These are phyloP conservation scores for Lenzites betulinus DNA, from an alignment of 768 basidiomycete genomes.

Conservation along the genomic window DNA sequence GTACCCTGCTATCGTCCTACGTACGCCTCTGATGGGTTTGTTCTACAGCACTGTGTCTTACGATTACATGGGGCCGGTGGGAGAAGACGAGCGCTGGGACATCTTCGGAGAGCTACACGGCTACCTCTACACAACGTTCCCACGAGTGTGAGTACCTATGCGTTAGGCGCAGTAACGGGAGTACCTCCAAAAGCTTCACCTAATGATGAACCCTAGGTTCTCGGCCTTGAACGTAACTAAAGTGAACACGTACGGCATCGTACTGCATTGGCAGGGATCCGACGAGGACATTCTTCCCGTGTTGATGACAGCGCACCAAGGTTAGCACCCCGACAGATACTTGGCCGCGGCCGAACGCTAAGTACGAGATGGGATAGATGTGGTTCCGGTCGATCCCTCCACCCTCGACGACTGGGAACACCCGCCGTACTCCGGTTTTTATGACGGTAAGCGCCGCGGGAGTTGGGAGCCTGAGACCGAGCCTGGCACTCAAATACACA, in stretches of 20 bases:
- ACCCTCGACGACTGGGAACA: constrained; percentile 48
- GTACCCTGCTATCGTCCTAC: constrained; percentile 14
- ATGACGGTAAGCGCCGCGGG: constrained; percentile 31
- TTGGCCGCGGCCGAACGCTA: background rate
- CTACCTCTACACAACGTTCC: constrained; percentile 54
- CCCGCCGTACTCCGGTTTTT: constrained; percentile 52
- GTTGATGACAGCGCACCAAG: constrained; percentile 56
- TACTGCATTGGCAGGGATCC: constrained; percentile 61
- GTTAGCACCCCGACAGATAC: constrained; percentile 25
- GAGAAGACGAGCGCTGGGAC: constrained; percentile 48
- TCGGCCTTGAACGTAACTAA: constrained; percentile 49
- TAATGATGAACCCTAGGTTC: constrained; percentile 30
- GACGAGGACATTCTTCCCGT: constrained; percentile 52
- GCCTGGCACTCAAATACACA: background rate
- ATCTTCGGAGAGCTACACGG: constrained; percentile 37
- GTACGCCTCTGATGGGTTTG: background rate
- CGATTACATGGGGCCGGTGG: constrained; percentile 48
- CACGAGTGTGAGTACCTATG: constrained; percentile 51
- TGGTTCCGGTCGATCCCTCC: constrained; percentile 49
- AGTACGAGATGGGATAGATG: constrained; percentile 35
- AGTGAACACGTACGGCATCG: constrained; percentile 61
- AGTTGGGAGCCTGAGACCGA: background rate
- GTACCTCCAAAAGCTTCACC: constrained; percentile 32
- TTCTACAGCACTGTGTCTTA: constrained; percentile 48
- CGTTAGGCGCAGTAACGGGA: no score